These are phyloP conservation scores for Pistacia atlantica DNA, from an alignment of 345 rosid species.

Conservation along the genomic window DNA sequence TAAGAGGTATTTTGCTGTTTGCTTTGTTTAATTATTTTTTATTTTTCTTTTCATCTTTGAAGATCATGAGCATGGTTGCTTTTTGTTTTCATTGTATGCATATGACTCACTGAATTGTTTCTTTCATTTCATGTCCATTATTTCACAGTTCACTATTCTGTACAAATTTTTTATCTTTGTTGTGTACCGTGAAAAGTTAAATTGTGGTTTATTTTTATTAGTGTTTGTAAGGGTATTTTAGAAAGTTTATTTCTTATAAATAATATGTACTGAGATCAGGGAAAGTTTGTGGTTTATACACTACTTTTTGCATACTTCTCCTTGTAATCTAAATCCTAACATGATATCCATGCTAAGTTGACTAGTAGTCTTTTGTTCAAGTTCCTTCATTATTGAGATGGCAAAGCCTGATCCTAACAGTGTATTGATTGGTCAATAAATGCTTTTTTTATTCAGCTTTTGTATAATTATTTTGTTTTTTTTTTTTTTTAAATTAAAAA, in stretches of 20 bases:
- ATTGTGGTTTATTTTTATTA: too few relatives aligned
- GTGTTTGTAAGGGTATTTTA: too few relatives aligned
- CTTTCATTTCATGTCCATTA: not conserved
- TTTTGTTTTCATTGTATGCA: not conserved
- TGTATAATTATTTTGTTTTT: not conserved
- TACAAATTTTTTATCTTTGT: not conserved
- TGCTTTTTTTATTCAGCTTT: not conserved
- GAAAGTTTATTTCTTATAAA: not conserved
- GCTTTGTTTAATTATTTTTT: not conserved
- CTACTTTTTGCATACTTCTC: not conserved
- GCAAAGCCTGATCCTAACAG: not conserved
- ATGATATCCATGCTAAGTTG: not conserved
- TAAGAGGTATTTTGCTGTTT: constrained; percentile 44
- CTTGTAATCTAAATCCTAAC: not conserved
- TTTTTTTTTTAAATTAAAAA: not conserved
- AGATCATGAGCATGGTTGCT: not conserved
- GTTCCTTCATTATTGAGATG: not conserved
- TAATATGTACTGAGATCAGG: too few relatives aligned
- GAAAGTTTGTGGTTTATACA: not conserved
- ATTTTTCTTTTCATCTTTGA: not conserved
- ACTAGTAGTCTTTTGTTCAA: not conserved
- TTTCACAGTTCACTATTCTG: not conserved
- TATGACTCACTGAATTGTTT: not conserved
- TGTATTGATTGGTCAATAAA: not conserved
- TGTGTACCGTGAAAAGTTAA: too few relatives aligned